phyloP scores from a whole-genome alignment of 257 asterid species.

The Solanum corneliomulleri region DNA sequence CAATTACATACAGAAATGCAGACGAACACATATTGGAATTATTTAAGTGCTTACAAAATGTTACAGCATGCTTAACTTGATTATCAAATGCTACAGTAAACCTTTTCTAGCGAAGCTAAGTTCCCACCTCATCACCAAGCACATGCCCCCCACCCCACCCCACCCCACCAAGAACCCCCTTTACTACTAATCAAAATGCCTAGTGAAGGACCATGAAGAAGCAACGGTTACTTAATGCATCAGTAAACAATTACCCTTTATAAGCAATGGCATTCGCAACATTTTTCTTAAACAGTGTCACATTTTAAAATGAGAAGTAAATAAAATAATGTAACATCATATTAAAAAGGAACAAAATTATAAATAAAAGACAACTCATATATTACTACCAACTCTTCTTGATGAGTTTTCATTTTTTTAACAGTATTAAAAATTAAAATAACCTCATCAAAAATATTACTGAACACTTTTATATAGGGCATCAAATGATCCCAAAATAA shows the following conservation, averaged over 20 bases:
- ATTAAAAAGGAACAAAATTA: neutral
- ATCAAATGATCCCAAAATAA: neutral
- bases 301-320: neutral
- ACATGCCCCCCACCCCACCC: neutral
- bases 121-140: neutral
- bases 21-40: neutral
- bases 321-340: neutral
- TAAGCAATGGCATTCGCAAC: neutral
- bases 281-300: neutral
- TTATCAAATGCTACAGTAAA: neutral
- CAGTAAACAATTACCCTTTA: neutral
- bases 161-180: neutral
- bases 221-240: neutral
- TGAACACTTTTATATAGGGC: neutral
- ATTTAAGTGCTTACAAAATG: neutral
- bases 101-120: neutral
- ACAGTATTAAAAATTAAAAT: neutral
- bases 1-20: neutral
- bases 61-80: neutral
- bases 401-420: neutral
- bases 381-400: neutral
- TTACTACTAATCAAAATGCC: neutral
- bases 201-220: neutral
- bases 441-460: neutral
- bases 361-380: neutral